A percentile compares a stretch with the other conserved stretches of the same genome.
Conservation (phyloP, 1,139 yeast species). For the Yamadazyma triangularis region DNA sequence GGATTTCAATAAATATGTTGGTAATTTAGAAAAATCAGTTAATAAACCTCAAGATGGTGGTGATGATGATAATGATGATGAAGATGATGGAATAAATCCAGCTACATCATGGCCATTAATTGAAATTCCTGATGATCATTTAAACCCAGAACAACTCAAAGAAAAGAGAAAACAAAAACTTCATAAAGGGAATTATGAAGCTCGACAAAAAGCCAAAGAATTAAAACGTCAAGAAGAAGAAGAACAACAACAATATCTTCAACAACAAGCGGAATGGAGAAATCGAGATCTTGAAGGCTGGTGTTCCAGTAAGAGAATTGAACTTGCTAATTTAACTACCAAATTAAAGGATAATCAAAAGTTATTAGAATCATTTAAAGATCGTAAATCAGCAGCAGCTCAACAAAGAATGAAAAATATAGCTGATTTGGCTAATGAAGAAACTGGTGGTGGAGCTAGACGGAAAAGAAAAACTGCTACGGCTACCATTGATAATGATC, state of each 20-base stretch:
- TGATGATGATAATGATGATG: constrained; percentile 37
- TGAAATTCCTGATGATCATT: constrained; percentile 78
- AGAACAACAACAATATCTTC: constrained; percentile 47
- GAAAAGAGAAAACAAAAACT: constrained; percentile 84
- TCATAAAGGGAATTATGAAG: constrained; percentile 83
- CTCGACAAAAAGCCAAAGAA: constrained; percentile 76
- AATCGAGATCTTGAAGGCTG: constrained; percentile 70
- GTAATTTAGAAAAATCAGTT: constrained; percentile 64
- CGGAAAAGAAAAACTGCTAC: constrained; percentile 51
- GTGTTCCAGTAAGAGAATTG: constrained; percentile 66
- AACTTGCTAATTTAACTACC: constrained; percentile 53
- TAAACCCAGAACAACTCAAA: constrained; percentile 73
- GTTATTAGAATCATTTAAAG: constrained; percentile 73
- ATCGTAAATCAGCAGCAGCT: constrained; percentile 86
- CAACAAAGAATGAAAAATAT: constrained; percentile 90
- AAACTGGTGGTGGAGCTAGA: constrained; percentile 37
- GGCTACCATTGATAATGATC: constrained; percentile 80
- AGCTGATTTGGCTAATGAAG: constrained; percentile 83
- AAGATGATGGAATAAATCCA: constrained; percentile 46
- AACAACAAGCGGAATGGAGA: constrained; percentile 76
- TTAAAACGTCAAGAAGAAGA: constrained; percentile 60
- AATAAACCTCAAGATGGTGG: constrained; percentile 61
- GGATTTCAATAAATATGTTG: constrained; percentile 66
- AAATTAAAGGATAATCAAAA: constrained; percentile 64
- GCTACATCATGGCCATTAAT: constrained; percentile 66